phyloP scores from a whole-genome alignment of 2,329 filamentous ascomycete species.

The Hypocrella siamensis region DNA sequence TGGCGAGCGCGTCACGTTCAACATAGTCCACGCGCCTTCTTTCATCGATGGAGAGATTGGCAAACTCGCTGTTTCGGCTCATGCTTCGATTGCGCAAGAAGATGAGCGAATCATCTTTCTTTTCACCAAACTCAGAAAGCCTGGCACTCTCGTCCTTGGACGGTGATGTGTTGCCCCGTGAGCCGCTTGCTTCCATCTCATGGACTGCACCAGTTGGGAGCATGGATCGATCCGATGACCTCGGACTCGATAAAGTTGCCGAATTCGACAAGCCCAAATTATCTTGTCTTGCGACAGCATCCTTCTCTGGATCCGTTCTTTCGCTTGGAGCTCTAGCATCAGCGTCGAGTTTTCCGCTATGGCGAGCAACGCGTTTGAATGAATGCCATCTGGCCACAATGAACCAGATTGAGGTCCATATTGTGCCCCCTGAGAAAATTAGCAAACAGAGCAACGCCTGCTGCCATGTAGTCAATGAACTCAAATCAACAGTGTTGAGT shows the following conservation, averaged over 20 bases:
- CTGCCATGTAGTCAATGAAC: conserved; percentile 49
- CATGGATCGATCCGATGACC: too few relatives aligned
- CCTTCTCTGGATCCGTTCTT: not conserved
- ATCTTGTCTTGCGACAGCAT: not conserved
- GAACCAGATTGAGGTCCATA: conserved; percentile 52
- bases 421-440: conserved; percentile 48
- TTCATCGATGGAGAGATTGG: conserved; percentile 34
- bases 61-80: conserved; percentile 38
- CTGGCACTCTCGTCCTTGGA: too few relatives aligned
- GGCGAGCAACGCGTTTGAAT: conserved; percentile 42
- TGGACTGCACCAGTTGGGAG: too few relatives aligned
- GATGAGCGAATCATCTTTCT: too few relatives aligned
- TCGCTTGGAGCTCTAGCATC: conserved; percentile 3
- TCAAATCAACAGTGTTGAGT: conserved; percentile 51
- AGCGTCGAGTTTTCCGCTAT: conserved; percentile 20
- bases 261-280: too few relatives aligned
- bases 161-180: too few relatives aligned
- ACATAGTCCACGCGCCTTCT: conserved; percentile 19
- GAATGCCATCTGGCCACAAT: conserved; percentile 42
- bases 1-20: conserved; percentile 46
- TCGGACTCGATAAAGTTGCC: too few relatives aligned
- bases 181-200: too few relatives aligned
- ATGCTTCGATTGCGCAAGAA: conserved; percentile 8
- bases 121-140: too few relatives aligned
- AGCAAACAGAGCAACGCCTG: conserved; percentile 49